These are phyloP conservation scores for Phytophthora cajani DNA, from an alignment of 352 stramenopile species.

Conservation along the genomic window DNA sequence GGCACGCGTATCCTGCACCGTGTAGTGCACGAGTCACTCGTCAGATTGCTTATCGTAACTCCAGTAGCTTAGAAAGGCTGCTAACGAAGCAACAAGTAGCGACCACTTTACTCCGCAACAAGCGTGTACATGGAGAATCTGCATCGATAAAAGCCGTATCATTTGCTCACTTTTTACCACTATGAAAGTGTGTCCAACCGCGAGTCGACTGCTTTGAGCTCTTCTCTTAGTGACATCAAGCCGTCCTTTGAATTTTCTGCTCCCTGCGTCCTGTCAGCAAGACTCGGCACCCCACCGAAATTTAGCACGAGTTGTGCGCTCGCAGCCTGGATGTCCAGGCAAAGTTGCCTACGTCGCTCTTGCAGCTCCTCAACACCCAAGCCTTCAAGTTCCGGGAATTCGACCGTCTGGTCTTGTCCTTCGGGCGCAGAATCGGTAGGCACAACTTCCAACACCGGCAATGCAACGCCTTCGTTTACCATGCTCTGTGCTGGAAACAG, in stretches of 20 bases:
- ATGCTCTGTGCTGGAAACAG: slow-evolving; percentile 22
- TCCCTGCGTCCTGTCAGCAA: slow-evolving; percentile 8
- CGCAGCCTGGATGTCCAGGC: slow-evolving; percentile 59
- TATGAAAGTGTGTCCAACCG: slow-evolving; percentile 10
- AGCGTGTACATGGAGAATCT: no score
- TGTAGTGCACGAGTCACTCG: no score
- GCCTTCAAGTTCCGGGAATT: slow-evolving; percentile 14
- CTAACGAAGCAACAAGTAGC: no score
- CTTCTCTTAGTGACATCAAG: slow-evolving; percentile 28
- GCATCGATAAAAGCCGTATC: background rate
- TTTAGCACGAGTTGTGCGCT: slow-evolving; percentile 56
- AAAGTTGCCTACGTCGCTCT: slow-evolving; percentile 51
- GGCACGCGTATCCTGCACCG: no score
- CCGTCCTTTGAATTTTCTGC: slow-evolving; percentile 18
- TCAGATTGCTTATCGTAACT: no score
- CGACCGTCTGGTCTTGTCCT: background rate
- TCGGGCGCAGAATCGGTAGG: background rate
- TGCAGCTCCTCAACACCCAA: slow-evolving; percentile 31
- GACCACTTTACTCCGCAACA: no score
- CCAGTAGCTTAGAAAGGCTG: no score
- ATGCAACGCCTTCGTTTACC: background rate
- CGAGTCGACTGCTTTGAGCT: slow-evolving; percentile 35
- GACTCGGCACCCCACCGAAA: slow-evolving; percentile 22
- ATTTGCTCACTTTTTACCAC: background rate
- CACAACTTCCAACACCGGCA: background rate